A percentile compares a stretch with the other conserved stretches of the same genome.
Evolutionary conservation across 768 basidiomycete species (phyloP).

Genomic region (Coprinopsis cinerea): DNA sequence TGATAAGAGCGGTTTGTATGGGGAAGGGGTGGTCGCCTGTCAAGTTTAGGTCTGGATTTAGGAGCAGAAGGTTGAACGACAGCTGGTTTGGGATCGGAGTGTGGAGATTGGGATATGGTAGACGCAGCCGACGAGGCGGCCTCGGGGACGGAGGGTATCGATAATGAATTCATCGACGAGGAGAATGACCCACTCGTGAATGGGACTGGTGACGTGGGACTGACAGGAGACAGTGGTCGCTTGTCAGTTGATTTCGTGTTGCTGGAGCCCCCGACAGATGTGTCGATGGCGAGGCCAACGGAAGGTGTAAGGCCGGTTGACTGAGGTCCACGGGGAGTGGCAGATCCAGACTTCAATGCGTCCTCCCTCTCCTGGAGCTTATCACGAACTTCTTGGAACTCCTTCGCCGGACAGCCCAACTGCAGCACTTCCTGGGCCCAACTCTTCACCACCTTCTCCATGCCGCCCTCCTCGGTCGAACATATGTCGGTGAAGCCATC

Average conservation of each 20-base stretch:
- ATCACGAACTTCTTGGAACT: conserved; percentile 4
- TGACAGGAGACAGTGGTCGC: conserved; percentile 2
- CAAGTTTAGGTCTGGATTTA: no score
- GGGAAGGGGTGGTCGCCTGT: background rate
- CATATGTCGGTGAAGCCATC: conserved; percentile 65
- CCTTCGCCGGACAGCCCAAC: conserved; percentile 16
- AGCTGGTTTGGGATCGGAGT: background rate
- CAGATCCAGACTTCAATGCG: background rate
- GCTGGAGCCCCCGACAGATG: background rate
- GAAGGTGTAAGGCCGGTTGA: background rate
- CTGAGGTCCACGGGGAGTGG: background rate
- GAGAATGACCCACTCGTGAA: conserved; percentile 7
- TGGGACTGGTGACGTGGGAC: conserved; percentile 5
- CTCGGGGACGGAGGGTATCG: background rate
- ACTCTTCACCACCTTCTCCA: conserved; percentile 39
- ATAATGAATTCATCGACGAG: conserved; percentile 2
- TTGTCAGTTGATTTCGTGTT: background rate
- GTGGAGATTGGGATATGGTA: background rate
- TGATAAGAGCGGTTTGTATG: conserved; percentile 14
- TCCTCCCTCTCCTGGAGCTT: background rate
- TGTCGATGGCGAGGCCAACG: conserved; percentile 1
- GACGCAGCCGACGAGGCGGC: background rate
- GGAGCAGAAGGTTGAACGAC: background rate
- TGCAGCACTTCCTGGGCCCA: conserved; percentile 46
- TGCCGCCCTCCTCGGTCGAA: conserved; percentile 33